Percentiles rank a stretch among this genome's conserved stretches.
phyloP scores from a whole-genome alignment of 2,329 filamentous ascomycete species.

The Graphiopsis chlorocephala region DNA sequence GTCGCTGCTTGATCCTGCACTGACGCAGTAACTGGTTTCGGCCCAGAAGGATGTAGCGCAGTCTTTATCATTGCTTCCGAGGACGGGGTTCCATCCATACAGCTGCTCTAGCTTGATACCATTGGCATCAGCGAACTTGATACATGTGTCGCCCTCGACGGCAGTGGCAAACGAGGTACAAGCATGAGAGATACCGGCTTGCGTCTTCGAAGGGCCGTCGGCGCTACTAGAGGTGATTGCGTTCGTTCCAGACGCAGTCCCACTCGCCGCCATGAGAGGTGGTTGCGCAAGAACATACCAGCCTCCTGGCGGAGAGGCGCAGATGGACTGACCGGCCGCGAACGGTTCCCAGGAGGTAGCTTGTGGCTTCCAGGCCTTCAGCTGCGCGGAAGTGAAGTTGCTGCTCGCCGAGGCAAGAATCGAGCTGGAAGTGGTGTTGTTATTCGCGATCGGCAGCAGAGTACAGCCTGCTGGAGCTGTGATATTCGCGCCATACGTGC shows the following conservation, averaged over 20 bases:
- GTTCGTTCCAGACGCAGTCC: not conserved
- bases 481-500: not conserved
- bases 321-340: constrained; percentile 11
- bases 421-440: not conserved
- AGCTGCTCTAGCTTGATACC: constrained; percentile 1
- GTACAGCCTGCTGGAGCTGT: not conserved
- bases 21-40: constrained; percentile 17
- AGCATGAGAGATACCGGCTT: constrained; percentile 23
- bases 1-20: not conserved
- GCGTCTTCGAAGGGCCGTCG: constrained; percentile 18
- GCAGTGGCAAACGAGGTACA: constrained; percentile 25
- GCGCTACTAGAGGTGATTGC: constrained; percentile 4
- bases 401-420: not conserved
- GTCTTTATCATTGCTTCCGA: constrained; percentile 14
- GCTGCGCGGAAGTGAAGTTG: constrained; percentile 10
- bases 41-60: constrained; percentile 17
- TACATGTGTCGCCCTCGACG: not conserved
- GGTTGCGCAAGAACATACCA: constrained; percentile 4
- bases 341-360: constrained; percentile 14
- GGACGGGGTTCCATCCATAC: constrained; percentile 18
- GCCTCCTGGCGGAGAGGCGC: constrained; percentile 12
- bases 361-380: constrained; percentile 18
- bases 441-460: not conserved
- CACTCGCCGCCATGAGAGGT: not conserved
- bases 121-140: not conserved